Evolutionary conservation across 1,284 basidiomycete species (phyloP).

Genomic region (Salmacisia buchloeana): DNA sequence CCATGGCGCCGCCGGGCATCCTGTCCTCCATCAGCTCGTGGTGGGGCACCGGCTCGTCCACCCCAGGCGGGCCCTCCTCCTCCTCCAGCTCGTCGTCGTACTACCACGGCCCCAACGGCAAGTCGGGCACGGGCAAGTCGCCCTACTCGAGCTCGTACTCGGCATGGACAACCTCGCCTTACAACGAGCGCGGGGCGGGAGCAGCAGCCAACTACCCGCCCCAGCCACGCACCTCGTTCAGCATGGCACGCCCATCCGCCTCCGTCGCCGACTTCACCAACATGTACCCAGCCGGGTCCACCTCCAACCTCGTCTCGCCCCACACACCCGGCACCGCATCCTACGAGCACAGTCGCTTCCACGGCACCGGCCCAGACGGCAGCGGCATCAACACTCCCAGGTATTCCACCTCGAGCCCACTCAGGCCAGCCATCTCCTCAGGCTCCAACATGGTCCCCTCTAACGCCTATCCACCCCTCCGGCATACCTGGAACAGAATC

Average conservation of each 20-base stretch:
- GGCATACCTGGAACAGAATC: constrained; percentile 46
- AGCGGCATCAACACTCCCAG: constrained; percentile 20
- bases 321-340: constrained; percentile 7
- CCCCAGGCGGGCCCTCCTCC: neutral
- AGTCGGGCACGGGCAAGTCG: neutral
- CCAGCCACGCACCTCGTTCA: neutral
- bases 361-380: constrained; percentile 10
- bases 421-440: neutral
- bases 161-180: constrained; percentile 6
- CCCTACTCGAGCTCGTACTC: neutral
- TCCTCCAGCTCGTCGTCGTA: neutral
- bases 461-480: constrained; percentile 38
- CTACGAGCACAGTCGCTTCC: neutral
- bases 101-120: neutral
- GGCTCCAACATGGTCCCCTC: constrained; percentile 22
- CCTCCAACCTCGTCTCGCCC: constrained; percentile 27
- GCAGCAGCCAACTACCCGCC: constrained; percentile 2
- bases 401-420: neutral
- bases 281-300: constrained; percentile 31
- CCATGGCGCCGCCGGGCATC: constrained; percentile 2
- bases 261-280: constrained; percentile 37
- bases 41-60: neutral
- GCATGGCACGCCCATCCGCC: neutral
- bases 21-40: constrained; percentile 5
- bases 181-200: neutral